phyloP scores from a whole-genome alignment of 2,329 filamentous ascomycete genomes.

The Passalora sequoiae region DNA sequence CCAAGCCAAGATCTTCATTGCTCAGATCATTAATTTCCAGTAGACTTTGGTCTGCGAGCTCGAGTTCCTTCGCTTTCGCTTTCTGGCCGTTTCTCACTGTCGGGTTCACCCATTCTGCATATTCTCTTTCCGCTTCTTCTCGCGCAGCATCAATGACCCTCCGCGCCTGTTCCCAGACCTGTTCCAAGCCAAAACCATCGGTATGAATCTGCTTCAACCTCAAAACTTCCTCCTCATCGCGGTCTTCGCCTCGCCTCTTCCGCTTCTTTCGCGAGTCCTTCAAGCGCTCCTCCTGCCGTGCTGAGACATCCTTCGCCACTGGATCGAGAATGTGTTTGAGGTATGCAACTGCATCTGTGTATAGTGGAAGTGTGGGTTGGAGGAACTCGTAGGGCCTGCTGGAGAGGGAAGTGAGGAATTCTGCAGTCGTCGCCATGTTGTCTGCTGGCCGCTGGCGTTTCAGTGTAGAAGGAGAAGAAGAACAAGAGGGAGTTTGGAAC shows the following conservation, averaged over 20 bases:
- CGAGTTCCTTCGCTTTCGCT: slow-evolving; percentile 32
- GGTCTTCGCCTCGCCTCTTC: slow-evolving; percentile 56
- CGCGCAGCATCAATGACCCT: slow-evolving; percentile 67
- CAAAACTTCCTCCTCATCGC: slow-evolving; percentile 50
- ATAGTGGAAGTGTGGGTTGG: slow-evolving; percentile 63
- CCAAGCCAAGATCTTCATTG: slow-evolving; percentile 31
- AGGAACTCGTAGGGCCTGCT: slow-evolving; percentile 63
- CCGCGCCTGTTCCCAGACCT: slow-evolving; percentile 91
- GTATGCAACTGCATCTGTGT: slow-evolving; percentile 64
- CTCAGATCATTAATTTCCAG: slow-evolving; percentile 35
- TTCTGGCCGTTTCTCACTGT: slow-evolving; percentile 23
- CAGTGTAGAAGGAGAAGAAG: no score
- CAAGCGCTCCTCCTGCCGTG: slow-evolving; percentile 64
- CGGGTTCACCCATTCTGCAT: slow-evolving; percentile 31
- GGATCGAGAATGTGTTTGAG: slow-evolving; percentile 77
- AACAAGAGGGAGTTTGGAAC: no score
- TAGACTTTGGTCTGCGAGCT: slow-evolving; percentile 12
- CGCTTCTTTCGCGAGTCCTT: slow-evolving; percentile 68
- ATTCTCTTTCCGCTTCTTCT: slow-evolving; percentile 49
- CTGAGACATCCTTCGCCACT: slow-evolving; percentile 67
- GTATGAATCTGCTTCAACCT: slow-evolving; percentile 79
- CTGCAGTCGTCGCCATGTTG: slow-evolving; percentile 18
- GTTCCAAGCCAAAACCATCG: slow-evolving; percentile 78
- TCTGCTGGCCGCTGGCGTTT: no score
- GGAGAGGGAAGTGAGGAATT: slow-evolving; percentile 21